Percentiles rank a stretch among this genome's conserved stretches.
These are phyloP conservation scores for Neurospora sp. DNA, from an alignment of 495 filamentous ascomycete genomes.

Conservation along the genomic window DNA sequence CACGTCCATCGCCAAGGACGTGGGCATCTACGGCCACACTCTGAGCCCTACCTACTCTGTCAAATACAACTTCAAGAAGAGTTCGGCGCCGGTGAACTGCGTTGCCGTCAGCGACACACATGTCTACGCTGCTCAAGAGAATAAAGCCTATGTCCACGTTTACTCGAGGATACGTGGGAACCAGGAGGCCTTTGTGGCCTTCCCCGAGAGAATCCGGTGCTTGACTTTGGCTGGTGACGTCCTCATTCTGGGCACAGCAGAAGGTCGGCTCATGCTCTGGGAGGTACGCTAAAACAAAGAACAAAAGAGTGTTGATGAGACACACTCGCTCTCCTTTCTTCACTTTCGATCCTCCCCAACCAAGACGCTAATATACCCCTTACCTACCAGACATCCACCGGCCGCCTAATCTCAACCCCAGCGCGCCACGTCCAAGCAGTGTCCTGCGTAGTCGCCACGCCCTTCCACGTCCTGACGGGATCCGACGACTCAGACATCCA, in stretches of 20 bases:
- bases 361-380: neutral
- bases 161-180: slow-evolving; percentile 75
- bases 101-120: slow-evolving; percentile 75
- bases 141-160: slow-evolving; percentile 86
- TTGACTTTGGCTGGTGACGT: slow-evolving; percentile 54
- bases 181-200: slow-evolving; percentile 77
- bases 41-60: slow-evolving; percentile 63
- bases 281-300: slow-evolving; percentile 50
- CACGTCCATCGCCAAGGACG: slow-evolving; percentile 60
- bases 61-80: slow-evolving; percentile 83
- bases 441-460: slow-evolving; percentile 61
- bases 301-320: neutral
- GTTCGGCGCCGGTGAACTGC: slow-evolving; percentile 65
- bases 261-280: slow-evolving; percentile 82
- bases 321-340: neutral
- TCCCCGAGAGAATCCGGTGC: slow-evolving; percentile 74
- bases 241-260: slow-evolving; percentile 74
- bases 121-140: slow-evolving; percentile 80
- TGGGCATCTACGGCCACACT: slow-evolving; percentile 76
- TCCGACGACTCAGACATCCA: slow-evolving; percentile 83
- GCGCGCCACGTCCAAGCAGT: slow-evolving; percentile 80
- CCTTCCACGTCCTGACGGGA: slow-evolving; percentile 74
- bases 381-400: slow-evolving; percentile 60
- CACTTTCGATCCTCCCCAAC: neutral
- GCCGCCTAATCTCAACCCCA: slow-evolving; percentile 78